Evolutionary conservation across 805 yeast genomes (phyloP).

Genomic region (Pichia phayaonensis): DNA sequence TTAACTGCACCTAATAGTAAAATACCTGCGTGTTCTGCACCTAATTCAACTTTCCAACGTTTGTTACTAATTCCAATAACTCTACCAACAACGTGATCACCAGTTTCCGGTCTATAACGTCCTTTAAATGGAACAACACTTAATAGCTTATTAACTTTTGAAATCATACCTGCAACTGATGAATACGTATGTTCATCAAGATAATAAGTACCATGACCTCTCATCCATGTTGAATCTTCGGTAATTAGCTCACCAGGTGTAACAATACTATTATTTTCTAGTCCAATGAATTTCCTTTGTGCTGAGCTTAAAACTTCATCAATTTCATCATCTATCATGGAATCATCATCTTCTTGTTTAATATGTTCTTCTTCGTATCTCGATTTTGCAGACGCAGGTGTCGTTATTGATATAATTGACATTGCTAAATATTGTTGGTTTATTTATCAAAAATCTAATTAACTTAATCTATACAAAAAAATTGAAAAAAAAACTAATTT

Average conservation of each 20-base stretch:
- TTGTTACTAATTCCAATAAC: slow-evolving; percentile 89
- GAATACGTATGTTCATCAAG: slow-evolving; percentile 70
- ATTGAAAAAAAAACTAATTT: not conserved
- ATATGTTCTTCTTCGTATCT: slow-evolving; percentile 9
- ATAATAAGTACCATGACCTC: slow-evolving; percentile 94
- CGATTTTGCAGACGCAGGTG: slow-evolving; percentile 10
- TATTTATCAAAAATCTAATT: not conserved
- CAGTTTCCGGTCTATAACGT: slow-evolving; percentile 87
- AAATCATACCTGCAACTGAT: slow-evolving; percentile 86
- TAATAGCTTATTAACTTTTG: slow-evolving; percentile 77
- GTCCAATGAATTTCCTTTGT: slow-evolving; percentile 3
- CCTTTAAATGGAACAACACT: slow-evolving; percentile 84
- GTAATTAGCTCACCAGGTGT: slow-evolving; percentile 98
- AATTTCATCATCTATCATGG: slow-evolving; percentile 18
- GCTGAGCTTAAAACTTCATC: slow-evolving; percentile 9
- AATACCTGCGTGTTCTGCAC: slow-evolving; percentile 88
- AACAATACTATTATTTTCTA: slow-evolving; percentile 38
- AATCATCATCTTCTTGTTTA: slow-evolving; percentile 12
- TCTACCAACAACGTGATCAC: slow-evolving; percentile 92
- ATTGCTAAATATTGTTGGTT: not conserved
- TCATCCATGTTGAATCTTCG: slow-evolving; percentile 95
- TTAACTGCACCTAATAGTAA: slow-evolving; percentile 92
- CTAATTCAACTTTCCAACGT: slow-evolving; percentile 96
- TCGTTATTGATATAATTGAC: slow-evolving; percentile 25
- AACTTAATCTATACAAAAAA: not conserved